These are phyloP conservation scores for Beverwykella pulmonaria DNA, from an alignment of 495 filamentous ascomycete genomes.

Conservation along the genomic window DNA sequence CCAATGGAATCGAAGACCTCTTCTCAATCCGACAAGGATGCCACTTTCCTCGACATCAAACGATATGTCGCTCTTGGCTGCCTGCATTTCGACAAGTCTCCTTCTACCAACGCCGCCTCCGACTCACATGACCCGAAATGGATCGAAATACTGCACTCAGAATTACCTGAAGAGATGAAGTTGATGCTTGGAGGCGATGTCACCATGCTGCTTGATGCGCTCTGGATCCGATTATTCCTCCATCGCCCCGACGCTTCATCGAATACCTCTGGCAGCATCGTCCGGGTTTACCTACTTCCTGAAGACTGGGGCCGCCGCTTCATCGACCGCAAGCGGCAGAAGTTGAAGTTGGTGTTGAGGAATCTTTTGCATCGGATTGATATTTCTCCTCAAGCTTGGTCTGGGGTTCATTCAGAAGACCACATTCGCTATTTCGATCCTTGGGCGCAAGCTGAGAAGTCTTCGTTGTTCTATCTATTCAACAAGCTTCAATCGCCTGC, in stretches of 20 bases:
- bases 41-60: not conserved
- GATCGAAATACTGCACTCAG: conserved; percentile 11
- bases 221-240: conserved; percentile 34
- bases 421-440: conserved; percentile 38
- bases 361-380: conserved; percentile 29
- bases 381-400: conserved; percentile 31
- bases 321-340: conserved; percentile 26
- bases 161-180: conserved; percentile 19
- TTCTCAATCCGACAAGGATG: not conserved
- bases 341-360: conserved; percentile 24
- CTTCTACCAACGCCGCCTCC: not conserved
- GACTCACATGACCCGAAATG: not conserved
- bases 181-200: conserved; percentile 21
- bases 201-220: conserved; percentile 17
- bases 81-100: conserved; percentile 7
- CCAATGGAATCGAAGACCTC: not conserved
- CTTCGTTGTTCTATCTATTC: conserved; percentile 80
- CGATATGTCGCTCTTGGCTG: conserved; percentile 34
- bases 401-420: conserved; percentile 6
- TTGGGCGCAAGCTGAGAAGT: conserved; percentile 50
- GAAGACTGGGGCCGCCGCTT: conserved; percentile 27
- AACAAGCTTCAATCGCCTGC: conserved; percentile 78
- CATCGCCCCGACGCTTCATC: not conserved
- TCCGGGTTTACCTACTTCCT: conserved; percentile 33
- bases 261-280: not conserved